These are phyloP conservation scores for Entomortierella parvispora DNA, from an alignment of 192 early-diverging fungal species.

Conservation along the genomic window DNA sequence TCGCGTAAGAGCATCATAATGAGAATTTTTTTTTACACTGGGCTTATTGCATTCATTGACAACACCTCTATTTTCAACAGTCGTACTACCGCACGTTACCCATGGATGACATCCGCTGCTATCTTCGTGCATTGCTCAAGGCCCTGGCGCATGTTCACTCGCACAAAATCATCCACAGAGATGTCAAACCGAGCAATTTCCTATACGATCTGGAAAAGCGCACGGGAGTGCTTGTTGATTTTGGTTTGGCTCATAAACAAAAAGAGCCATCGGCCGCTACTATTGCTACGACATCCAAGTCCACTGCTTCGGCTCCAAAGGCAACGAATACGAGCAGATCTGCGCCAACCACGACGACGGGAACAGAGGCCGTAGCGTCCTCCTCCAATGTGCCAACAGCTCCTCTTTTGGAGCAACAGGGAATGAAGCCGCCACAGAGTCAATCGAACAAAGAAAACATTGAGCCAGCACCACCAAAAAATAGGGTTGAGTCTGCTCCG, in stretches of 20 bases:
- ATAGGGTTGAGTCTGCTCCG: too few species aligned
- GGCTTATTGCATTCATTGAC: too few species aligned
- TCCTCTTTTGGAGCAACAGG: too few species aligned
- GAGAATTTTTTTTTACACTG: neutral
- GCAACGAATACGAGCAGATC: neutral
- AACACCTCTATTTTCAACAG: too few species aligned
- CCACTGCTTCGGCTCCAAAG: neutral
- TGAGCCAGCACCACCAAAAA: too few species aligned
- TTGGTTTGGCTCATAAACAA: constrained; percentile 84
- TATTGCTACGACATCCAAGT: too few species aligned
- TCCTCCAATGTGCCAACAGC: too few species aligned
- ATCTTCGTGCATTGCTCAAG: constrained; percentile 77
- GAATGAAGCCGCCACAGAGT: too few species aligned
- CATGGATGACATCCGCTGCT: constrained; percentile 76
- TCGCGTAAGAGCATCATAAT: constrained; percentile 68
- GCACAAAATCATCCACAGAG: constrained; percentile 84
- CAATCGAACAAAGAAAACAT: too few species aligned
- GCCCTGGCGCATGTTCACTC: constrained; percentile 79
- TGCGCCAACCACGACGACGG: neutral
- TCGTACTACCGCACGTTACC: constrained; percentile 73
- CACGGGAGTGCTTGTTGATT: constrained; percentile 90
- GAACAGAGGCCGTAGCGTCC: neutral
- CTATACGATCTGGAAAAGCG: constrained; percentile 76
- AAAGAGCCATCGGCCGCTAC: neutral
- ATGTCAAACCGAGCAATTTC: constrained; percentile 96